Evolutionary conservation across 2,329 filamentous ascomycete species (phyloP), one percentile per base, ranked within the genome.

Genomic region (Ramularia collo-cygni): DNA sequence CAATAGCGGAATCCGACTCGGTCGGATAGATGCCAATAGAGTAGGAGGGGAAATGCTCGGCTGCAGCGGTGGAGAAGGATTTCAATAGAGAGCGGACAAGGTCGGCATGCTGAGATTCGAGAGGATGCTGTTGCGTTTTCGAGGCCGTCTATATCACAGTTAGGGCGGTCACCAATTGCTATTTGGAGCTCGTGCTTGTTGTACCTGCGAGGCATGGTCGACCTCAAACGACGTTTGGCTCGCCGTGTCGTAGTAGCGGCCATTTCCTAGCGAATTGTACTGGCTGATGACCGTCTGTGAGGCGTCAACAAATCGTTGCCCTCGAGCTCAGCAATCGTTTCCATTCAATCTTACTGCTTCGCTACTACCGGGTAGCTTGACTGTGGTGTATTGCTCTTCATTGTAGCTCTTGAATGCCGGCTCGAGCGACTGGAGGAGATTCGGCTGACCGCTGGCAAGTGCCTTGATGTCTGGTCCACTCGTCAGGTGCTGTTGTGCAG

Each of bases 391-490:
- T 66, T 98, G 92, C 65, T 89, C 83, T 67, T 98, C 90, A 57
- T 96, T 95, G 75, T 98, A 96, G 66, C 84, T 87, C 66, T 89
- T 74, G 63, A 95, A 93, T 0, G 92, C 88, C 0, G 88, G 85
- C 5, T 74, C 76, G 38, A 95, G 81, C 49, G 84, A 79, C 44
- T 78, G 69, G 40, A 89, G 68, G 17, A 51, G 45, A 21, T 26
- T 46, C 92, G 80, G 76, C 29, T 79, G 78, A 53, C 83, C 78
- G 47, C 77, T 70, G 13, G 88, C 87, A 30, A 98, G 74, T 36
- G 79, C 74, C 66, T 95, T 94, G 71, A 98, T 93, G 62, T 95
- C 92, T 93, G 64, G 47, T 44, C 30, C 15, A 13, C 14, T 36
- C 24, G 10, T 19, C 13, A 0, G 32, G 37, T 13, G 35, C 34